Evolutionary conservation across 75 land plant genomes (phyloP).

Genomic region (Ceratopteris richardii): DNA sequence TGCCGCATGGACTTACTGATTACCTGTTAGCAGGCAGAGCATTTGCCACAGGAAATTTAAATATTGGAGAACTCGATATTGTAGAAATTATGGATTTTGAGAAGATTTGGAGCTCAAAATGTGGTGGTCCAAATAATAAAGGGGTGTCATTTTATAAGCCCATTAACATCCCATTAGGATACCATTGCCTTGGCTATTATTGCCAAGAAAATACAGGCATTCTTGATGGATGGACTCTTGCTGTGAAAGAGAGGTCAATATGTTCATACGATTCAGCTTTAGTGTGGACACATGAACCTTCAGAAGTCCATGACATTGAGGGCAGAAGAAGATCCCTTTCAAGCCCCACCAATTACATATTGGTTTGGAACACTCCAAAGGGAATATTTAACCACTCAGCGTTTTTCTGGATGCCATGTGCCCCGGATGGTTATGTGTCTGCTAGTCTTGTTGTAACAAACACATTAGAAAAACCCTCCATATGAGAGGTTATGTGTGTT

Average conservation of each 20-base stretch:
- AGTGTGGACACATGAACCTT: slow-evolving; percentile 43
- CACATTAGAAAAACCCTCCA: slow-evolving; percentile 42
- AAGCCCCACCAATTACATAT: no score
- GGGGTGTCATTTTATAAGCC: no score
- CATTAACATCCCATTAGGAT: no score
- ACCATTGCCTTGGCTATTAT: no score
- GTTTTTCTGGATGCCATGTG: slow-evolving; percentile 61
- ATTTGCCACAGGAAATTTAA: no score
- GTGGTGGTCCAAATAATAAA: slow-evolving; percentile 40
- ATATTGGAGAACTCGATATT: no score
- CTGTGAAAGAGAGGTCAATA: slow-evolving; percentile 44
- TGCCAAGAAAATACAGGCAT: no score
- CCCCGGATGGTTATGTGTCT: slow-evolving; percentile 71
- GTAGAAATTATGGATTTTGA: slow-evolving; percentile 44
- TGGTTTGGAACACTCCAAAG: slow-evolving; percentile 63
- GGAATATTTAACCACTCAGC: slow-evolving; percentile 41
- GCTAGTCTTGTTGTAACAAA: slow-evolving; percentile 51
- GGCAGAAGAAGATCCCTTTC: no score
- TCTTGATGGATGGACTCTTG: no score
- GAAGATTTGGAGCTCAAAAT: slow-evolving; percentile 47
- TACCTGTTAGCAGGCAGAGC: no score
- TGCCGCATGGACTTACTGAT: no score
- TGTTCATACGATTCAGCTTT: slow-evolving; percentile 44
- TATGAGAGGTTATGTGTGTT: slow-evolving; percentile 49
- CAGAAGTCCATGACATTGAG: no score